Percentiles rank a stretch among this genome's conserved stretches.
Conservation (phyloP, 2,329 filamentous ascomycete species). For the Triangularia setosa region DNA sequence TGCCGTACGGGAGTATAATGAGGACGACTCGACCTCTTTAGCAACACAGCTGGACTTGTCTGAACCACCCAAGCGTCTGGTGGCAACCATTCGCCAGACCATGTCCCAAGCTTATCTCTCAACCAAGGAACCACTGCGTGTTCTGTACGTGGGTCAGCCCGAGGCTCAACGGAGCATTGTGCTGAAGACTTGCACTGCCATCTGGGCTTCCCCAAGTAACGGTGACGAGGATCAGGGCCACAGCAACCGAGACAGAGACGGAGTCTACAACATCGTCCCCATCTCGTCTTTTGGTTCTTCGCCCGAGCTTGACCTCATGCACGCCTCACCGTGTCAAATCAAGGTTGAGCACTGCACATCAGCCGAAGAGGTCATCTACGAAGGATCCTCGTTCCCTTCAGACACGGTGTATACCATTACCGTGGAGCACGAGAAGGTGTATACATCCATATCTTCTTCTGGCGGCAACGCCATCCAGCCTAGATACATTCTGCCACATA, state of each 20-base stretch:
- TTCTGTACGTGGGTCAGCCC: constrained; percentile 47
- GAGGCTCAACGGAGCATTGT: constrained; percentile 39
- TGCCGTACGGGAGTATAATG: constrained; percentile 41
- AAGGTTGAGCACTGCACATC: constrained; percentile 46
- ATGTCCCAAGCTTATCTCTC: constrained; percentile 45
- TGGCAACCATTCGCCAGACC: constrained; percentile 44
- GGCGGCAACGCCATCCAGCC: constrained; percentile 39
- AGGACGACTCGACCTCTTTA: constrained; percentile 37
- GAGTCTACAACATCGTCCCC: constrained; percentile 49
- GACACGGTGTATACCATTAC: constrained; percentile 36
- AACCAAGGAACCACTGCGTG: constrained; percentile 43
- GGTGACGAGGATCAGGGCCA: constrained; percentile 30
- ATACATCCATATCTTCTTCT: constrained; percentile 35
- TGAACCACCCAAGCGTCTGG: constrained; percentile 35
- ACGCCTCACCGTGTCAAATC: constrained; percentile 48
- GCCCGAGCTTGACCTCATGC: constrained; percentile 50
- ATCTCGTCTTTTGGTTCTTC: constrained; percentile 46
- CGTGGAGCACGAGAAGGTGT: constrained; percentile 38
- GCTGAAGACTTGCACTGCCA: constrained; percentile 46
- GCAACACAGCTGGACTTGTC: constrained; percentile 32
- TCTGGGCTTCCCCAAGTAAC: constrained; percentile 38
- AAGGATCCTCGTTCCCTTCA: constrained; percentile 26
- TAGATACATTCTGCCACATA: constrained; percentile 44
- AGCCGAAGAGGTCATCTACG: constrained; percentile 33
- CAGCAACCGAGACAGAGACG: constrained; percentile 35